These are phyloP conservation scores for Pseudoperonospora humuli DNA, from an alignment of 352 stramenopile genomes.

Conservation along the genomic window DNA sequence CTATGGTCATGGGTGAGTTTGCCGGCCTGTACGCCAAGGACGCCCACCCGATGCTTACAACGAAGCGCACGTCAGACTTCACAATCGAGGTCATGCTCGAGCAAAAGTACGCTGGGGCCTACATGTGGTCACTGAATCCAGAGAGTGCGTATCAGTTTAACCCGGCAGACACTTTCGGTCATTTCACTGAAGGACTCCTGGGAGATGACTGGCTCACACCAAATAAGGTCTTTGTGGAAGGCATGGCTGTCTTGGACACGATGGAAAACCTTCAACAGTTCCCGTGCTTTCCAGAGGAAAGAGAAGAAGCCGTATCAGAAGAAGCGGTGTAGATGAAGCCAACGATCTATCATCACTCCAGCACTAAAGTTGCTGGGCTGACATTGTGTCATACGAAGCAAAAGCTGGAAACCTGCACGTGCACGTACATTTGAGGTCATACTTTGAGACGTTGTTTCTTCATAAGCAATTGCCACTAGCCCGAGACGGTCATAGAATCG, in stretches of 20 bases:
- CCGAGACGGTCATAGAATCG: background rate
- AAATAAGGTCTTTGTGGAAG: conserved; percentile 49
- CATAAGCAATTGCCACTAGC: background rate
- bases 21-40: conserved; percentile 52
- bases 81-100: conserved; percentile 55
- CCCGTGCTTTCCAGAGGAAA: conserved; percentile 44
- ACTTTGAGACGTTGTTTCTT: background rate
- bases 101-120: conserved; percentile 38
- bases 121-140: conserved; percentile 72
- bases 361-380: background rate
- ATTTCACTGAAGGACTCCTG: conserved; percentile 51
- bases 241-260: conserved; percentile 40
- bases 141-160: conserved; percentile 71
- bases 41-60: conserved; percentile 41
- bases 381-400: background rate
- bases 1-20: conserved; percentile 59
- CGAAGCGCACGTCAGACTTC: conserved; percentile 50
- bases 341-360: conserved; percentile 2
- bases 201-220: conserved; percentile 61
- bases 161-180: conserved; percentile 40
- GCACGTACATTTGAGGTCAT: background rate
- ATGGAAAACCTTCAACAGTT: conserved; percentile 49
- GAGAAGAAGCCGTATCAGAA: conserved; percentile 5
- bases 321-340: conserved; percentile 4
- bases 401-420: background rate